Conservation (phyloP, 768 basidiomycete genomes). For the Mycena belliarum region DNA sequence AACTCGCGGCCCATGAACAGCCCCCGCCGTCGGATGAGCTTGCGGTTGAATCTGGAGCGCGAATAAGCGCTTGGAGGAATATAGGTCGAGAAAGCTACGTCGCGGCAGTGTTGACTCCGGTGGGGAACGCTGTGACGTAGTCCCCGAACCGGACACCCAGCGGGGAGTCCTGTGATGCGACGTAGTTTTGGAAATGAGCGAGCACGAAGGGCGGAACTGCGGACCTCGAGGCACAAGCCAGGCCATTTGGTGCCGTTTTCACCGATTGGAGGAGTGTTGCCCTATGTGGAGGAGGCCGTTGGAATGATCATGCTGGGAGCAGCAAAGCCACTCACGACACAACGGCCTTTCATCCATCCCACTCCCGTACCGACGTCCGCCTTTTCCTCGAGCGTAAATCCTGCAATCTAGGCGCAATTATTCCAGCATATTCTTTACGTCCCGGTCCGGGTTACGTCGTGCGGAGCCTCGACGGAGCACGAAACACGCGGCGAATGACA, state of each 20-base stretch:
- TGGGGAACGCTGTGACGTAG: slow-evolving; percentile 76
- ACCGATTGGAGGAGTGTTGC: slow-evolving; percentile 58
- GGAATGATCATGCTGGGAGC: background rate
- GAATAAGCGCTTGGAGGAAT: background rate
- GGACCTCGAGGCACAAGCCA: slow-evolving; percentile 70
- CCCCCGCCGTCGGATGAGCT: slow-evolving; percentile 75
- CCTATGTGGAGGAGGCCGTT: slow-evolving; percentile 28
- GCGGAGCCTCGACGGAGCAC: background rate
- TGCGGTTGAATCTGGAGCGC: slow-evolving; percentile 64
- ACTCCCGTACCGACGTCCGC: slow-evolving; percentile 66
- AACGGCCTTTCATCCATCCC: slow-evolving; percentile 64
- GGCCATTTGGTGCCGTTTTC: slow-evolving; percentile 52
- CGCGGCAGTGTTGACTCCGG: slow-evolving; percentile 80
- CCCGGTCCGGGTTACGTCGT: background rate
- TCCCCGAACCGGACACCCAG: slow-evolving; percentile 80
- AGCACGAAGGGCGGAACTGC: background rate
- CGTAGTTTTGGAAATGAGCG: background rate
- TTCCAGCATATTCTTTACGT: no score
- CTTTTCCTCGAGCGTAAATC: slow-evolving; percentile 63
- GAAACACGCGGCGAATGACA: slow-evolving; percentile 9
- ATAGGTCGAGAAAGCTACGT: slow-evolving; percentile 49
- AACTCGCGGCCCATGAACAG: slow-evolving; percentile 82
- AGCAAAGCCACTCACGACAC: slow-evolving; percentile 51
- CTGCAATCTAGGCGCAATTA: slow-evolving; percentile 36
- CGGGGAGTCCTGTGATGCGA: slow-evolving; percentile 39